These are phyloP conservation scores for Musa schizocarpa DNA, from an alignment of 176 grass and related monocot genomes.

Conservation along the genomic window DNA sequence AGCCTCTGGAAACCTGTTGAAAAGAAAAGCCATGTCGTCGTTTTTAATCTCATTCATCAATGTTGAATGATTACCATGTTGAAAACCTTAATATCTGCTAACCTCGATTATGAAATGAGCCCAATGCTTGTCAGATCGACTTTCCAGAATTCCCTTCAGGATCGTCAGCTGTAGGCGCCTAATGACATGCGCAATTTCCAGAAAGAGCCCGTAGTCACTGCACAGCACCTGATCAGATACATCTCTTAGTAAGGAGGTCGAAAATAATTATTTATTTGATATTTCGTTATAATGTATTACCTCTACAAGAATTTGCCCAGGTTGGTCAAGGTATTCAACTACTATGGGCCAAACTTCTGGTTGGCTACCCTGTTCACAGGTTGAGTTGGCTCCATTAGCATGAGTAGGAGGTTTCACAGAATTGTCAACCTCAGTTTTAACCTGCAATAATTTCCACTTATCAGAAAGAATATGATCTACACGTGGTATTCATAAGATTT, in stretches of 20 bases:
- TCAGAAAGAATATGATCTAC: background rate
- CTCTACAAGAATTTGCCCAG: conserved; percentile 66
- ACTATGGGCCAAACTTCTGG: conserved; percentile 37
- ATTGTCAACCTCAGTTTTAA: background rate
- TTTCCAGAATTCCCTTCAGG: conserved; percentile 52
- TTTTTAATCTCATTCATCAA: background rate
- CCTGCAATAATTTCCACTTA: background rate
- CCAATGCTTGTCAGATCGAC: conserved; percentile 33
- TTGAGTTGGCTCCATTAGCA: background rate
- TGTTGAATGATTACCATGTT: background rate
- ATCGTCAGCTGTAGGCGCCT: conserved; percentile 43
- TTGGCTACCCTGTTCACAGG: conserved; percentile 21
- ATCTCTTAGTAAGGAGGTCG: background rate
- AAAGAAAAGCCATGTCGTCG: no score
- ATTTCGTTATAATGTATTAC: conserved; percentile 13
- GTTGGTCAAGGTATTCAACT: conserved; percentile 56
- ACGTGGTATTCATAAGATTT: background rate
- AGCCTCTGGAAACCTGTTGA: conserved; percentile 32
- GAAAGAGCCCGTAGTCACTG: conserved; percentile 41
- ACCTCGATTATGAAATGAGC: conserved; percentile 63
- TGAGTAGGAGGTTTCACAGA: conserved; percentile 14
- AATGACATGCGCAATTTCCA: conserved; percentile 42
- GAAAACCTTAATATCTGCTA: background rate
- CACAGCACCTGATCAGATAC: conserved; percentile 39
- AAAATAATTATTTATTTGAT: background rate